A percentile compares a stretch with the other conserved stretches of the same genome.
Conservation (phyloP, 208 protist species). For the Leishmania major region DNA sequence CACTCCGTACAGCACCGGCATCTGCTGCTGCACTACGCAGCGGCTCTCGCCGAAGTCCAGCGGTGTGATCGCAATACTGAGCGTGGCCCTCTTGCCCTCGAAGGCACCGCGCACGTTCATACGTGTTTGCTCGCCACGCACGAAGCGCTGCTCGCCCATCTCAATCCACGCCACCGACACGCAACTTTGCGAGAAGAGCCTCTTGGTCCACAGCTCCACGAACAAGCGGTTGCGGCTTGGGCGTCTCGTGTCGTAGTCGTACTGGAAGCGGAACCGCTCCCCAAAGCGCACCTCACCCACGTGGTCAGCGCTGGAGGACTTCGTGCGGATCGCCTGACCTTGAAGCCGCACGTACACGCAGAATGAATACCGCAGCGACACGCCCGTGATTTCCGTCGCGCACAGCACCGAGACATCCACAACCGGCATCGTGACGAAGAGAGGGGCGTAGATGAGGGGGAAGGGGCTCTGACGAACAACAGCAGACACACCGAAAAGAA, state of each 20-base stretch:
- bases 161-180: slow-evolving; percentile 53
- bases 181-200: slow-evolving; percentile 47
- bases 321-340: slow-evolving; percentile 60
- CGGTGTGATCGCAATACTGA: slow-evolving; percentile 34
- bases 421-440: slow-evolving; percentile 28
- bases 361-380: slow-evolving; percentile 40
- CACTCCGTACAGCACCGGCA: slow-evolving; percentile 9
- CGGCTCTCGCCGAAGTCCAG: slow-evolving; percentile 41
- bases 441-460: not conserved
- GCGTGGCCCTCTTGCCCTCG: slow-evolving; percentile 34
- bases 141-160: slow-evolving; percentile 37
- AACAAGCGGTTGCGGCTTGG: slow-evolving; percentile 40
- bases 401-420: slow-evolving; percentile 47
- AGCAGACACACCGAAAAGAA: not conserved
- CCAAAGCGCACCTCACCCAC: slow-evolving; percentile 32
- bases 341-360: slow-evolving; percentile 60
- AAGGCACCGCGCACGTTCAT: slow-evolving; percentile 50
- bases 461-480: not conserved
- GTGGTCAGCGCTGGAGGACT: slow-evolving; percentile 12
- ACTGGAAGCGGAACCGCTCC: slow-evolving; percentile 60
- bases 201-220: slow-evolving; percentile 62
- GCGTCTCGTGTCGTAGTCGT: slow-evolving; percentile 14
- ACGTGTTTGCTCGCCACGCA: slow-evolving; percentile 26
- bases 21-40: not conserved
- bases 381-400: slow-evolving; percentile 32